Base-by-base conservation (phyloP, 805 yeast genomes). In the Candida cerambycidarum region DNA sequence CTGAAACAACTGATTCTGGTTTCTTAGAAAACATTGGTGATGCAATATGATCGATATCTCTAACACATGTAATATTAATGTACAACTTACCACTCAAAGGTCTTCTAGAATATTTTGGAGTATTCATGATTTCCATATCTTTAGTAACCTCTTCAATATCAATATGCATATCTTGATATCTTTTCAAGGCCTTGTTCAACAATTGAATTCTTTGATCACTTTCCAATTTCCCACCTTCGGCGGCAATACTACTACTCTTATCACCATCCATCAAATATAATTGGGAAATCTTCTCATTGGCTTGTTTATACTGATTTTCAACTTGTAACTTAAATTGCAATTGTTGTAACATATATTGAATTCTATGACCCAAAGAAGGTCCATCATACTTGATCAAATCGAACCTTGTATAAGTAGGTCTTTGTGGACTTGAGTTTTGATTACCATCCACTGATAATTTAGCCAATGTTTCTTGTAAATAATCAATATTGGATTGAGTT, bases 311-410 rank as follows among this genome's bases (percentile, higher is more conserved):
- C 64, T 93, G 96, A 54, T 87, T 82, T 62, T 93, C 99, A 29
- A 92, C 95, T 57, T 92, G 93, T 35, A 92, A 74, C 64, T 93
- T 93, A 63, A 92, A 89, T 59, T 90, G 96, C 46, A 93, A 73
- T 63, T 89, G 95, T 65, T 90, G 97, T 42, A 92, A 76, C 98
- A 93, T 90, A 55, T 87, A 83, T 64, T 89, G 97, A 57, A 93
- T 93, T 49, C 93, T 79, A 55, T 93, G 97, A 9, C 97, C 97
- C 52, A 93, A 69, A 0, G 95, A 87, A 0, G 97, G 97, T 54
- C 96, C 87, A 56, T 93, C 97, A 58, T 89, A 89, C 55, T 89
- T 89, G 59, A 89, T 76, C 43, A 93, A 72, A 61, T 93, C 99
- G 51, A 86, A 69, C 15, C 86, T 75, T 0, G 92, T 78, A 56